Percentiles rank a stretch among this genome's conserved stretches.
phyloP scores from a whole-genome alignment of 2,329 filamentous ascomycete genomes.

The Sordariomycetes sp. region DNA sequence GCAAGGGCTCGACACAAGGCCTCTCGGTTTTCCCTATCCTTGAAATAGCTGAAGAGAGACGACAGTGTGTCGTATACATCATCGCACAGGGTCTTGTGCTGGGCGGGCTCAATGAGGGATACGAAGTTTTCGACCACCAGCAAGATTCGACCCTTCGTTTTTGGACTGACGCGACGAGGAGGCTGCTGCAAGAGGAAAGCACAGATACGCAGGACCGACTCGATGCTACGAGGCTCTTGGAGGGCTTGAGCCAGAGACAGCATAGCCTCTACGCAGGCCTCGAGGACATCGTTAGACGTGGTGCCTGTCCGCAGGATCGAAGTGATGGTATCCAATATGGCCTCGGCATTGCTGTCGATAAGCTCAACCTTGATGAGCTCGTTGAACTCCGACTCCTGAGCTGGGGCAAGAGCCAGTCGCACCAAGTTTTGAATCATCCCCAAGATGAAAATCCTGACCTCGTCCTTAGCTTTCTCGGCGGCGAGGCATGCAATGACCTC shows the following conservation, averaged over 20 bases:
- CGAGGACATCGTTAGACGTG: constrained; percentile 64
- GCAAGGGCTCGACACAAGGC: constrained; percentile 64
- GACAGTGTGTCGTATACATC: constrained; percentile 67
- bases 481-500: constrained; percentile 65
- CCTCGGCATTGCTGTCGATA: constrained; percentile 45
- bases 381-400: constrained; percentile 46
- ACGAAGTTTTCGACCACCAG: constrained; percentile 76
- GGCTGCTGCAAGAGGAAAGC: constrained; percentile 78
- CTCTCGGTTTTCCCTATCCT: constrained; percentile 67
- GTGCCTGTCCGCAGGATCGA: constrained; percentile 52
- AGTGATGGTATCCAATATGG: constrained; percentile 59
- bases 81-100: constrained; percentile 39
- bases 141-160: constrained; percentile 72
- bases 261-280: constrained; percentile 69
- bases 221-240: constrained; percentile 57
- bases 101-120: constrained; percentile 41
- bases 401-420: constrained; percentile 45
- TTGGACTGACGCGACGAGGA: constrained; percentile 71
- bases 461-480: constrained; percentile 68
- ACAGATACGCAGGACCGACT: constrained; percentile 70
- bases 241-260: constrained; percentile 68
- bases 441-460: constrained; percentile 77
- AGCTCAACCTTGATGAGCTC: constrained; percentile 46
- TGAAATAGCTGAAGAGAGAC: constrained; percentile 84
- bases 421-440: constrained; percentile 65